Evolutionary conservation across 306 rosid genomes (phyloP).

Genomic region (Heteromeles arbutifolia): DNA sequence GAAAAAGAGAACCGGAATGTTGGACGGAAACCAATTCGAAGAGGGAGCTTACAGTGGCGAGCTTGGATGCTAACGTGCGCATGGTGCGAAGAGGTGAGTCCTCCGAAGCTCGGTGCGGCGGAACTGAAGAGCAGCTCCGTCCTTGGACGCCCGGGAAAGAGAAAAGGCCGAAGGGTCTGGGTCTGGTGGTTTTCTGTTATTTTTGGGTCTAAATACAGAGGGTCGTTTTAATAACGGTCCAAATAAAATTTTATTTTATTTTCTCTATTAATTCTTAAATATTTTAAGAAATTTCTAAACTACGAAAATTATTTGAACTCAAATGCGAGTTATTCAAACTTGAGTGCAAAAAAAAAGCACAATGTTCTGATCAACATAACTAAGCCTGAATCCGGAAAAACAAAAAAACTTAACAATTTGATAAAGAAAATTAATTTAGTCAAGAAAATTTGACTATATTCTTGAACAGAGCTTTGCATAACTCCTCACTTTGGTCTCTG

Average conservation of each 20-base stretch:
- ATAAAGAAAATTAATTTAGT: no score
- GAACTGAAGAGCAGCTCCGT: not conserved
- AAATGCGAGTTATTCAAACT: no score
- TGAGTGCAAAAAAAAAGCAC: no score
- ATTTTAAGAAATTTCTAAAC: no score
- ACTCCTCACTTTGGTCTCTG: no score
- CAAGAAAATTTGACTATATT: no score
- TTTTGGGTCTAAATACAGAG: not conserved
- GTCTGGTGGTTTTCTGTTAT: not conserved
- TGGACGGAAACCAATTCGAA: not conserved
- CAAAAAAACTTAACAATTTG: no score
- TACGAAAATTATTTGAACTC: accelerated
- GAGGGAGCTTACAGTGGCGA: conserved; percentile 34
- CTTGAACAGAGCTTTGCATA: no score
- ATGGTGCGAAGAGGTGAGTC: conserved; percentile 21
- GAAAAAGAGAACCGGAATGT: not conserved
- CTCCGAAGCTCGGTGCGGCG: not conserved
- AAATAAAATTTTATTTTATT: not conserved
- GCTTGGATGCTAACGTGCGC: conserved; percentile 49
- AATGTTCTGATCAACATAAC: no score
- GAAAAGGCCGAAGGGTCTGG: not conserved
- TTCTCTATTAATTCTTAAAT: no score
- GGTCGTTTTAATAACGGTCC: not conserved
- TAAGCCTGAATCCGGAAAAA: accelerated
- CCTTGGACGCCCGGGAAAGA: not conserved